These are phyloP conservation scores for Pholiota molesta DNA, from an alignment of 768 basidiomycete species.

Conservation along the genomic window DNA sequence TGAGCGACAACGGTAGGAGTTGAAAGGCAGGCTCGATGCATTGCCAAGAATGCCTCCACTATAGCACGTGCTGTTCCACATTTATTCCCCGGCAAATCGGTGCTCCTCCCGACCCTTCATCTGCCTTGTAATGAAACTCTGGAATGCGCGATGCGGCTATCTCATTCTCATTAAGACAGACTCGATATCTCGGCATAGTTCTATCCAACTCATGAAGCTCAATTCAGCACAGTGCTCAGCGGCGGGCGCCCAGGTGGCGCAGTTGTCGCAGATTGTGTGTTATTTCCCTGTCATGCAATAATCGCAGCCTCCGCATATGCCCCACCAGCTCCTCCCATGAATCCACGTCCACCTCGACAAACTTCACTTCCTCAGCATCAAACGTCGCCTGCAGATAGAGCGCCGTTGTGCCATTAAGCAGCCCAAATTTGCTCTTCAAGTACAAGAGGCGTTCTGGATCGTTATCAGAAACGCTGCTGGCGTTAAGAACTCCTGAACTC, in stretches of 20 bases:
- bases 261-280: neutral
- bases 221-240: too few relatives aligned
- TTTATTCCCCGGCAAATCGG: neutral
- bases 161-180: too few relatives aligned
- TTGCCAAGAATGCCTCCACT: neutral
- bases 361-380: slow-evolving; percentile 27
- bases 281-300: slow-evolving; percentile 19
- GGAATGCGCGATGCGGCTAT: too few relatives aligned
- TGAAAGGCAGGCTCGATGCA: neutral
- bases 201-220: too few relatives aligned
- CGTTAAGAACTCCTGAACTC: neutral
- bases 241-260: too few relatives aligned
- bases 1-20: neutral
- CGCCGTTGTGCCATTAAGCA: slow-evolving; percentile 32
- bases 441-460: slow-evolving; percentile 37
- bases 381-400: slow-evolving; percentile 32
- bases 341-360: slow-evolving; percentile 38
- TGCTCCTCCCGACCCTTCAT: neutral
- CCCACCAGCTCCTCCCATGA: slow-evolving; percentile 40
- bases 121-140: neutral
- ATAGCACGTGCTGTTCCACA: neutral
- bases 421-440: slow-evolving; percentile 39
- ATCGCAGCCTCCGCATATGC: slow-evolving; percentile 31
- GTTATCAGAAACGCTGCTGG: neutral
- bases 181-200: too few relatives aligned